Evolutionary conservation across 805 yeast species (phyloP).

Genomic region (Candida adriatica): DNA sequence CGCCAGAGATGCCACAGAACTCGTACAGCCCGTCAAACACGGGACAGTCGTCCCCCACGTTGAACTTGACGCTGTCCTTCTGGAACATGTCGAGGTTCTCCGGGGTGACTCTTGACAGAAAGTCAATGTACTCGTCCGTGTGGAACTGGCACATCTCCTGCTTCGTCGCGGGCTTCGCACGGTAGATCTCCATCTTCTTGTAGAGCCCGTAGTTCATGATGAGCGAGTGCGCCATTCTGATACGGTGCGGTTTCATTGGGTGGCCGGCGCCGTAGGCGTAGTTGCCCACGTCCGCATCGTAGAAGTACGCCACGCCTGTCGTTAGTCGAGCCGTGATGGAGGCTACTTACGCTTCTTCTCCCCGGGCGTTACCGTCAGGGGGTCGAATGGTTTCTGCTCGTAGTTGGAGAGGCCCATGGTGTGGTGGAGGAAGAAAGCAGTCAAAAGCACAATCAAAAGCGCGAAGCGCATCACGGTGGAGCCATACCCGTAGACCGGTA

Average conservation of each 20-base stretch:
- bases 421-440: too few species aligned
- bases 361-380: constrained; percentile 47
- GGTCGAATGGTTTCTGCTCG: constrained; percentile 52
- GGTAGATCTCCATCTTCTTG: constrained; percentile 87
- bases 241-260: constrained; percentile 98
- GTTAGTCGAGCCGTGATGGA: too few species aligned
- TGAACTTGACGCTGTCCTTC: constrained; percentile 85
- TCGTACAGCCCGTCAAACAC: constrained; percentile 75
- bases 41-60: constrained; percentile 94
- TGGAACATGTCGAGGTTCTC: constrained; percentile 83
- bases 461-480: too few species aligned
- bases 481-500: too few species aligned
- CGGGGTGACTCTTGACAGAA: constrained; percentile 83
- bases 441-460: too few species aligned
- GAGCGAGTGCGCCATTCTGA: constrained; percentile 96
- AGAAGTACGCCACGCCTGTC: constrained; percentile 58
- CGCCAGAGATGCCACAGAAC: constrained; percentile 74
- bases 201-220: constrained; percentile 96
- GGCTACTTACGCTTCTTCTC: constrained; percentile 39
- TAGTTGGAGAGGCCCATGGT: constrained; percentile 11
- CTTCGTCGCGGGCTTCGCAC: constrained; percentile 96
- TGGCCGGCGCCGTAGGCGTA: constrained; percentile 98
- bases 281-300: constrained; percentile 81
- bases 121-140: constrained; percentile 95
- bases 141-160: constrained; percentile 99